A percentile compares a stretch with the other conserved stretches of the same genome.
Evolutionary conservation across 2,329 filamentous ascomycete species (phyloP).

Genomic region (Falciphora oryzae): DNA sequence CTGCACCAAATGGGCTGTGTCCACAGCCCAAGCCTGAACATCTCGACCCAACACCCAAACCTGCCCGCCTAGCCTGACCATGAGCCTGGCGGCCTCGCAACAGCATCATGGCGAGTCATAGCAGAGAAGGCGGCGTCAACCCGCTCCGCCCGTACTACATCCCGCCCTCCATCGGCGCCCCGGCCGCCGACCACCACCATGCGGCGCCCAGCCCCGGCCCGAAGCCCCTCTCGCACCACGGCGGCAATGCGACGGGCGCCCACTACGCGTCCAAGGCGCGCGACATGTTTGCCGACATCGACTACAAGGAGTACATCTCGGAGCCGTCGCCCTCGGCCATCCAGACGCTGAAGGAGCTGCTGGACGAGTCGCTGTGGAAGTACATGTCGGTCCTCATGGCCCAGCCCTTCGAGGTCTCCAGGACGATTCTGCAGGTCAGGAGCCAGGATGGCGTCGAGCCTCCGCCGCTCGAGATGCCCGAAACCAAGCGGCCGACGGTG

Average conservation of each 20-base stretch:
- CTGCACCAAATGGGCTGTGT: background rate
- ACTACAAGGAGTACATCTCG: slow-evolving; percentile 82
- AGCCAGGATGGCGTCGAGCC: slow-evolving; percentile 44
- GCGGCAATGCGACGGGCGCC: slow-evolving; percentile 34
- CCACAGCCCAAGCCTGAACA: background rate
- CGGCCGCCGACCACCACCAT: slow-evolving; percentile 22
- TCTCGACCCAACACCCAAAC: background rate
- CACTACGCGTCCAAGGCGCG: slow-evolving; percentile 61
- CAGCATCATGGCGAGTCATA: slow-evolving; percentile 37
- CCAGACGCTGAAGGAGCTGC: slow-evolving; percentile 66
- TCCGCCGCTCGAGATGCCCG: background rate
- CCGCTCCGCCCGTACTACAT: slow-evolving; percentile 67
- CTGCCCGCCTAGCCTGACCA: background rate
- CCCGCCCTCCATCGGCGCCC: slow-evolving; percentile 49
- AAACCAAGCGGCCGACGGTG: slow-evolving; percentile 13
- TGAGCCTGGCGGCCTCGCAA: slow-evolving; percentile 11
- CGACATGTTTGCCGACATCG: slow-evolving; percentile 82
- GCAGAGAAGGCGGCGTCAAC: slow-evolving; percentile 42
- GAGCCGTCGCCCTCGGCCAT: slow-evolving; percentile 70
- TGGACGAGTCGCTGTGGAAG: slow-evolving; percentile 86
- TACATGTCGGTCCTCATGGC: slow-evolving; percentile 85
- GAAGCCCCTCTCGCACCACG: slow-evolving; percentile 35
- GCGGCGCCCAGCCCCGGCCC: slow-evolving; percentile 32
- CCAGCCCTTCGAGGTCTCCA: slow-evolving; percentile 96
- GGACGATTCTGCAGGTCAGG: slow-evolving; percentile 80